Conservation (phyloP, 768 basidiomycete genomes). For the Leccinum sublutescens region DNA sequence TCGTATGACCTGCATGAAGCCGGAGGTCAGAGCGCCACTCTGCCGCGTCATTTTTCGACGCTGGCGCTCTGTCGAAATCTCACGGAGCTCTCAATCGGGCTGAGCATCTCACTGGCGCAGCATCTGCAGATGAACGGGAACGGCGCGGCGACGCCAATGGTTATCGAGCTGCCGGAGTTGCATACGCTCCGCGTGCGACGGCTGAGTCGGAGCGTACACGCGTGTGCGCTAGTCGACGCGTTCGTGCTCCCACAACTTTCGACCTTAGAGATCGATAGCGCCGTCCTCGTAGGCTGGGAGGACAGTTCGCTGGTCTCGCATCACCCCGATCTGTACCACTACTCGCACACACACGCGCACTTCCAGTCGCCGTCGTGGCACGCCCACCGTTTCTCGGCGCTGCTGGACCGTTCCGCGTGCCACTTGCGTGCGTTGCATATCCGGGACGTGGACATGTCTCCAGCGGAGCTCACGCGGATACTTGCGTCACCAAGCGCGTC, state of each 20-base stretch:
- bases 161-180: constrained; percentile 18
- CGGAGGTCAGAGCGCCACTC: constrained; percentile 22
- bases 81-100: constrained; percentile 23
- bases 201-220: constrained; percentile 17
- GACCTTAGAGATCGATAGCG: constrained; percentile 22
- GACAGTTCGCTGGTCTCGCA: neutral
- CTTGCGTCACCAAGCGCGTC: constrained; percentile 19
- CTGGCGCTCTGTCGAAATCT: constrained; percentile 20
- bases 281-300: constrained; percentile 19
- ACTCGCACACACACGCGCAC: neutral
- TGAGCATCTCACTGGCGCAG: constrained; percentile 13
- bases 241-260: constrained; percentile 24
- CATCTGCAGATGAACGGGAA: constrained; percentile 13
- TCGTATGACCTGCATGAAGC: constrained; percentile 27
- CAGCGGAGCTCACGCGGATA: constrained; percentile 17
- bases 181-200: constrained; percentile 26
- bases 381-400: constrained; percentile 20
- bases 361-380: constrained; percentile 21
- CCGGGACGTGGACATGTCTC: constrained; percentile 24
- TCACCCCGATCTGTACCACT: constrained; percentile 10
- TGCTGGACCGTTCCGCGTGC: constrained; percentile 23
- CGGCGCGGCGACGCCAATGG: neutral
- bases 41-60: constrained; percentile 19
- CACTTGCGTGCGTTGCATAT: constrained; percentile 20
- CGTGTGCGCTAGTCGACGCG: constrained; percentile 18